Conservation (phyloP, 345 rosid species). For the Populus pruinosa region DNA sequence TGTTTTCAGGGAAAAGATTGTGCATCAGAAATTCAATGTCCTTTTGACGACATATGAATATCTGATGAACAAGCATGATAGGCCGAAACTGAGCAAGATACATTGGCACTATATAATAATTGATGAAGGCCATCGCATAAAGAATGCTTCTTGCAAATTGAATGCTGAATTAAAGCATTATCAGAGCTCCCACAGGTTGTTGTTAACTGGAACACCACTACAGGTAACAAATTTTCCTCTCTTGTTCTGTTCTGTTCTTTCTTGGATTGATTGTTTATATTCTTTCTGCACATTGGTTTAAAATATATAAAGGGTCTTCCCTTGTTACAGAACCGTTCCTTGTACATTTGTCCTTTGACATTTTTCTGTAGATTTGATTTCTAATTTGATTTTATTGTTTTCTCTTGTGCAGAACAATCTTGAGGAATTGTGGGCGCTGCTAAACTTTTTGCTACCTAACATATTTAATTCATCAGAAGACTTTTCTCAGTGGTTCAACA, state of each 20-base stretch:
- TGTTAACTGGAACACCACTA: constrained; percentile 86
- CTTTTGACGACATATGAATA: constrained; percentile 90
- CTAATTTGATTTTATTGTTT: constrained; percentile 13
- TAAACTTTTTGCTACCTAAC: constrained; percentile 85
- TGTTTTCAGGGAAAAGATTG: constrained; percentile 77
- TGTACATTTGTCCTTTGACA: background rate
- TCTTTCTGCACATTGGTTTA: background rate
- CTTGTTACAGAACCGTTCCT: background rate
- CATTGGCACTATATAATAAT: constrained; percentile 92
- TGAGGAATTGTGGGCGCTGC: constrained; percentile 93
- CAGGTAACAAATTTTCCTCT: constrained; percentile 45
- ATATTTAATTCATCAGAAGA: constrained; percentile 93
- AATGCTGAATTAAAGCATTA: constrained; percentile 92
- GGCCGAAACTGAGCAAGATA: constrained; percentile 82
- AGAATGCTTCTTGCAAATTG: constrained; percentile 96
- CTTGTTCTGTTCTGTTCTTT: background rate
- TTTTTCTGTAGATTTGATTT: constrained; percentile 10
- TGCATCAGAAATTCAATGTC: constrained; percentile 82
- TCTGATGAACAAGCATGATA: constrained; percentile 95
- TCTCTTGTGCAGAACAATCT: constrained; percentile 68
- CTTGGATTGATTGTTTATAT: background rate
- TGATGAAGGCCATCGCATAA: constrained; percentile 96
- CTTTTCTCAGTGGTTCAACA: constrained; percentile 96
- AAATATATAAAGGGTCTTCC: background rate
- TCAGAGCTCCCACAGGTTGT: constrained; percentile 75